Evolutionary conservation across 73 alveolate genomes (phyloP).

Genomic region (Tetrahymena elliotti): DNA sequence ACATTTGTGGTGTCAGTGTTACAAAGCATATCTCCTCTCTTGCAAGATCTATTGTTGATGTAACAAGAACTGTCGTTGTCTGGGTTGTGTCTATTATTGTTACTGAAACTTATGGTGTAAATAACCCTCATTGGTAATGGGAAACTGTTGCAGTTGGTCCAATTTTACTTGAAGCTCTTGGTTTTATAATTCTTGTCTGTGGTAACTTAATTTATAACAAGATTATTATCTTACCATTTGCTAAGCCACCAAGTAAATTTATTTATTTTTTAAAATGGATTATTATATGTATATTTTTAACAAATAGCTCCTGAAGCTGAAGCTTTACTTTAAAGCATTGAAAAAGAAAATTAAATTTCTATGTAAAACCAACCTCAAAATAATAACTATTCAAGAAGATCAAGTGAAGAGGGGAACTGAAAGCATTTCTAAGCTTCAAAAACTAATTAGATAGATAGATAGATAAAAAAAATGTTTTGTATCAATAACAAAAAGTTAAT

Average conservation of each 20-base stretch:
- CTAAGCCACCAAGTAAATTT: background rate
- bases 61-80: conserved; percentile 69
- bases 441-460: too few species aligned
- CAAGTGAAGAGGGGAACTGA: background rate
- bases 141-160: conserved; percentile 25
- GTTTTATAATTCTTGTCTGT: conserved; percentile 64
- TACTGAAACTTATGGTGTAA: background rate
- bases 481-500: background rate
- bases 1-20: conserved; percentile 82
- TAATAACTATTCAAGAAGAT: background rate
- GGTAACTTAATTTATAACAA: conserved; percentile 86
- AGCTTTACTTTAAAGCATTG: background rate
- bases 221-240: conserved; percentile 27
- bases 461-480: background rate
- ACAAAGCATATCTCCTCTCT: conserved; percentile 84
- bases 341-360: background rate
- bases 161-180: conserved; percentile 47
- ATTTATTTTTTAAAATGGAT: background rate
- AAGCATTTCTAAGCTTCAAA: background rate
- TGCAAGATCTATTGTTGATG: conserved; percentile 78
- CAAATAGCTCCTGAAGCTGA: background rate
- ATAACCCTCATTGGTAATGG: conserved; percentile 5
- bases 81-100: conserved; percentile 56
- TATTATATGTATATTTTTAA: background rate
- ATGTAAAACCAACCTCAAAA: background rate